phyloP scores from a whole-genome alignment of 1,139 yeast species.

The Lodderomyces theae region DNA sequence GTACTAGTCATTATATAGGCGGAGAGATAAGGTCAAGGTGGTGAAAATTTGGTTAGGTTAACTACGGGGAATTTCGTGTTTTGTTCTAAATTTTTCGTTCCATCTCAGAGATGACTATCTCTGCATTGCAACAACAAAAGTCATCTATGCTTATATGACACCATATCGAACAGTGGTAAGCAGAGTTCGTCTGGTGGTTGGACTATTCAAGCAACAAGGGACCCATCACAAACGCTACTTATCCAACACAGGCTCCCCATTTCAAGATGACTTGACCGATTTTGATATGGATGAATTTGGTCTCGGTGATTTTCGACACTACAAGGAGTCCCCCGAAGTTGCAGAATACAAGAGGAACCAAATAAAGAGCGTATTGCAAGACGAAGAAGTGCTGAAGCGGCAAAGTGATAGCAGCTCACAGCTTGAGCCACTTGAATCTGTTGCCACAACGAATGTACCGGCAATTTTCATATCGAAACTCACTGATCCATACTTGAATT shows the following conservation, averaged over 20 bases:
- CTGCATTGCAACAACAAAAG: no score
- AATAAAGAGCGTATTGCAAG: not conserved
- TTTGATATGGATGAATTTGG: constrained; percentile 37
- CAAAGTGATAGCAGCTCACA: not conserved
- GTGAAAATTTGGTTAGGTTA: no score
- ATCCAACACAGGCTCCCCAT: constrained; percentile 29
- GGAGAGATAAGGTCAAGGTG: no score
- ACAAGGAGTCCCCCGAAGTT: constrained; percentile 33
- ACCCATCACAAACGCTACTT: not conserved
- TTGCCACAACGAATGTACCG: constrained; percentile 21
- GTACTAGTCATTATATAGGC: constrained; percentile 11
- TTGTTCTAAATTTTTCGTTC: no score
- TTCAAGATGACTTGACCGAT: constrained; percentile 38
- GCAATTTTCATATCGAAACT: constrained; percentile 45
- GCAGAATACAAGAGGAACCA: constrained; percentile 12
- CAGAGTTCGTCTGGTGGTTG: not conserved
- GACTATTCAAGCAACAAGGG: not conserved
- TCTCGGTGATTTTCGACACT: constrained; percentile 40
- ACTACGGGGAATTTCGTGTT: no score
- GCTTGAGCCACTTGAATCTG: not conserved
- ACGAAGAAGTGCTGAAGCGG: not conserved
- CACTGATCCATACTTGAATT: constrained; percentile 66
- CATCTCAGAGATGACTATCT: no score
- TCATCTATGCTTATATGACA: constrained; percentile 2
- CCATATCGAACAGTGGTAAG: not conserved